Base-by-base conservation (phyloP, 305 asterid genomes). In the Solanum hybrid region DNA sequence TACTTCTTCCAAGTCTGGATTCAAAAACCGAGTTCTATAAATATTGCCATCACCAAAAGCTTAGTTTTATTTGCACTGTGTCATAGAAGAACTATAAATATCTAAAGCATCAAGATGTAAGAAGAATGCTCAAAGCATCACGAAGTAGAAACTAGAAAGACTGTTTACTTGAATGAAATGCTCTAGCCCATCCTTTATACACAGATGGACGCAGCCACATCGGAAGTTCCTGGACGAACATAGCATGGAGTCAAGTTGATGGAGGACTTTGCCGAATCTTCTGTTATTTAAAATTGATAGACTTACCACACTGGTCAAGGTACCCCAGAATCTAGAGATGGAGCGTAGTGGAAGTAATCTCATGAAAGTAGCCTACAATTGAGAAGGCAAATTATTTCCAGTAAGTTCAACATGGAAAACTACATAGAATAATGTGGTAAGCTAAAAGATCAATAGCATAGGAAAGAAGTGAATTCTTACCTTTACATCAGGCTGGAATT, bases 281-380 rank as follows among this genome's bases (percentile, higher is more conserved):
- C 24, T 91, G 86, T 89, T 67, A 85, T 78, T 76, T 90, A 69
- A 80, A 77, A 90, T 79, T 33, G 67, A 42, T 34, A 76, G 69
- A 94, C 97, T 94, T 93, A 97, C 99, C 95, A 95, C 89, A 91
- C 87, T 91, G 90, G 95, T 92, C 93, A 97, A 89, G 90, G 93
- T 89, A 84, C 99, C 98, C 99, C 99, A 97, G 89, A 91, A 94
- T 93, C 99, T 95, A 89, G 99, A 97, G 91, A 97, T 95, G 91
- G 98, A 86, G 83, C 98, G 97, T 89, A 97, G 91, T 31, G 99
- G 99, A 89, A 97, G 93, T 93, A 96, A 91, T 89, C 96, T 92
- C 94, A 97, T 89, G 94, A 96, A 95, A 61, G 93, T 92, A 87
- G 98, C 99, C 99, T 97, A 88, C 69, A 84, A 61, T 89, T 78